Base-by-base conservation (phyloP, 139 green algal species). In the Micractinium conductrix region DNA sequence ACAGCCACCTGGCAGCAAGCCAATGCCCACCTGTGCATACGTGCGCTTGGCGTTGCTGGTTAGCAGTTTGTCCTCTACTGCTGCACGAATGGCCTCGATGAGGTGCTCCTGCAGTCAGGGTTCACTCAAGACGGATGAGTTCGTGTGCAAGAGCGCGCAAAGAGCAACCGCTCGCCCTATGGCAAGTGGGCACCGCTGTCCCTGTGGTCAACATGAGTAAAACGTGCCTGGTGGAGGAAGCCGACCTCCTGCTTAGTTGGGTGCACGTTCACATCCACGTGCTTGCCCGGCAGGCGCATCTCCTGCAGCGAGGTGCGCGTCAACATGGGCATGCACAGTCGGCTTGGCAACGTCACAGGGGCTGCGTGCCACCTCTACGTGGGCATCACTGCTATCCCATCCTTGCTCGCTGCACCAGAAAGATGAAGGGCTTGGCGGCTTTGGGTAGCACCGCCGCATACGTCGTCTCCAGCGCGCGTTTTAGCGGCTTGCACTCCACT, bases 181-280 rank as follows among this genome's bases (percentile, higher is more conserved):
- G n/a, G n/a, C n/a, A n/a, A n/a, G n/a, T n/a, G n/a, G n/a, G n/a
- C n/a, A n/a, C n/a, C n/a, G n/a, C n/a, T n/a, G n/a, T n/a, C n/a
- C n/a, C n/a, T n/a, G n/a, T n/a, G n/a, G n/a, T n/a, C n/a, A n/a
- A n/a, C n/a, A n/a, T n/a, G n/a, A n/a, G 28, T 16, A 73, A 19
- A 44, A 48, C 74, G 45, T 12, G 72, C 76, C 76, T 98, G 92
- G 58, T 96, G 90, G 74, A 98, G 87, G 83, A 98, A 95, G 42
- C 90, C 91, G 1, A 99, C 96, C 84, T 99, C 95, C n/a, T 88
- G 87, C 91, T 99, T 98, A 65, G 95, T 98, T n/a, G 95, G 95
- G 87, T 98, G 95, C 84, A 99, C 86, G 87, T 99, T 99, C 26
- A 99, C 96, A 78, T 99, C 97, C 40, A 99, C 96, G 73, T 98